Base-by-base conservation (phyloP, 78 protist species). In the Anaeramoeba flamelloides region DNA sequence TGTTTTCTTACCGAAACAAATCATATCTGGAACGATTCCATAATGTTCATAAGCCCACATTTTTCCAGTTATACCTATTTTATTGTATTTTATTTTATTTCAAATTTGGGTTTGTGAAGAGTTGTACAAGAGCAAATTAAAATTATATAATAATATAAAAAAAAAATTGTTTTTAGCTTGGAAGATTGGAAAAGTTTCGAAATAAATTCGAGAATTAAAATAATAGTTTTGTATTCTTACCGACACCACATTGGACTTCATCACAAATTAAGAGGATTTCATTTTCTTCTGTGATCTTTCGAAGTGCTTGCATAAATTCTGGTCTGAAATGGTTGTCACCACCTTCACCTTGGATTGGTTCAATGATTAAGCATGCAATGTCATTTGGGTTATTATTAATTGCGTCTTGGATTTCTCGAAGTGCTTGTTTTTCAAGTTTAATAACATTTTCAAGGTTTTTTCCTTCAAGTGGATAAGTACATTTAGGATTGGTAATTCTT, bases 291-390 rank as follows among this genome's bases (percentile, higher is more conserved):
- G 69, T 53, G 69, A 53, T 53, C 17, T 53, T 53, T 53, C 69
- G 8, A 26, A 53, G 17, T 53, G 8, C 69, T 53, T 53, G 69
- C 69, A 53, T 53, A 53, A 53, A 53, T 53, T 53, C 69, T 26
- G 69, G 69, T 53, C 69, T 53, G 69, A 53, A 53, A 53, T 53
- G 69, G 17, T 53, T 53, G 17, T 53, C 69, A 53, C 69, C 69
- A 53, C 69, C 69, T 53, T 8, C 69, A 26, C 69, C 69, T 53
- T 53, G 69, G 17, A 53, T 53, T 53, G 69, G 69, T 53, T 53
- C 69, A 26, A 53, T 53, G 8, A 53, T 17, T 17, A 53, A 53
- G 17, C 34, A 8, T 26, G 69, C 69, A 53, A 53, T 53, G 8
- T 53, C 69, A 53, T 53, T 17, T 26, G 34, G 8, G 8, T 8